Evolutionary conservation across 352 stramenopile genomes (phyloP).

Genomic region (Pythium myriotylum): DNA sequence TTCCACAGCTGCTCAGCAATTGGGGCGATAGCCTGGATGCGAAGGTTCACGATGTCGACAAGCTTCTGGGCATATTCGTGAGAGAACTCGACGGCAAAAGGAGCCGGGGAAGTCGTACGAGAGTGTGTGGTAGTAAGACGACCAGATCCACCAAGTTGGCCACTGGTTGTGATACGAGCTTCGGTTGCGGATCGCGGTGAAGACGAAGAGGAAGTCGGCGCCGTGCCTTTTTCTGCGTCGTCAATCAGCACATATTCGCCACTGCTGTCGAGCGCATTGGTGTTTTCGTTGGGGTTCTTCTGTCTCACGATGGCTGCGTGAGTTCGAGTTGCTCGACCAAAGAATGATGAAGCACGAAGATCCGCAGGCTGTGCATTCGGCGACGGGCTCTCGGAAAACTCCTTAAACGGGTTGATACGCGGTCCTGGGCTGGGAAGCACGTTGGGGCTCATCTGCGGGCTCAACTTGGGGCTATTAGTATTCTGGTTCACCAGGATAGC

Average conservation of each 20-base stretch:
- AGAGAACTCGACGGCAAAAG: conserved; percentile 33
- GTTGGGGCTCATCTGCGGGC: conserved; percentile 70
- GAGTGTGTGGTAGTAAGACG: neutral
- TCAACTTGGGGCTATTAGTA: conserved; percentile 54
- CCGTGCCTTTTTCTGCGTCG: conserved; percentile 31
- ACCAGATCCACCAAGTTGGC: neutral
- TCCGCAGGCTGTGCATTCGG: conserved; percentile 13
- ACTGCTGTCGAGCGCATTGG: conserved; percentile 49
- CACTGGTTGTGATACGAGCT: neutral
- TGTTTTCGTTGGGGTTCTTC: conserved; percentile 12
- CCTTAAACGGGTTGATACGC: conserved; percentile 78
- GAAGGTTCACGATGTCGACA: conserved; percentile 63
- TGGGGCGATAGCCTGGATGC: conserved; percentile 62
- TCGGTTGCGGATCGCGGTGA: conserved; percentile 3
- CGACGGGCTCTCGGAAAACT: conserved; percentile 45
- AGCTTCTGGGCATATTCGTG: conserved; percentile 58
- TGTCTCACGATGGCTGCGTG: conserved; percentile 18
- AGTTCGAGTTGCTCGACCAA: neutral
- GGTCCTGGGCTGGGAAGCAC: conserved; percentile 57
- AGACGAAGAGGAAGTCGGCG: neutral
- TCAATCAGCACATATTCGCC: conserved; percentile 73
- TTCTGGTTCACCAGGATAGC: conserved; percentile 35
- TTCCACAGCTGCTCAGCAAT: conserved; percentile 71
- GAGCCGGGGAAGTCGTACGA: neutral
- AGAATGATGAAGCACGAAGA: neutral